Evolutionary conservation across 305 asterid genomes (phyloP), one percentile per base, ranked within the genome.

Genomic region (Fraxinus baroniana): DNA sequence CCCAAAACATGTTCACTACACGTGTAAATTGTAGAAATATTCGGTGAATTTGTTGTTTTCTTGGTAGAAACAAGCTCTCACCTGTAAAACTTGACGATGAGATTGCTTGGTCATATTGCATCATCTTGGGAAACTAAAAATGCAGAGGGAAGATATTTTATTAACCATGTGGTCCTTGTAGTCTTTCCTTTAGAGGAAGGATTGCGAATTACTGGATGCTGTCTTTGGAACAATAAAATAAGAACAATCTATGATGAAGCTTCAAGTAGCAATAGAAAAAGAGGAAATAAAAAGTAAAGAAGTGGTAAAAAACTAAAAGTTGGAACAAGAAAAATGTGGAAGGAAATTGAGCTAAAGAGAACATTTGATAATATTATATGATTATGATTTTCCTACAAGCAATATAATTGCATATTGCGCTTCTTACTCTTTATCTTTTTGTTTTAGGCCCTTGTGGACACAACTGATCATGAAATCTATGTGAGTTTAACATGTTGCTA

Each of bases 391-490:
- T 76, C 81, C 35, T 41, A 30, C 28, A 24, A 71, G 24, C 77
- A 76, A 77, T 73, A 52, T 79, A 72, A 39, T 62, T 74, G 30
- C 80, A 80, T 66, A 37, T 62, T 75, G 26, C 78, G 30, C 36
- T 77, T 30, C 37, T 15, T 46, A 46, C 39, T 24, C 41, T 73
- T 52, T 46, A 22, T 72, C 32, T n/a, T 79, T 76, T 79, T 72
- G 35, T 9, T 83, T 85, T 86, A 96, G 99, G 98, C 99, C 78
- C 89, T 96, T 77, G 86, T 81, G 41, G 97, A 94, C 85, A 87
- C 97, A 76, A 86, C 94, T 32, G 99, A 96, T 90, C 97, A 81
- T 81, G 98, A 96, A 87, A 93, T 96, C 82, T 96, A 92, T 78
- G 87, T 84, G 87, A 91, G 91, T 80, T 89, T 96, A 86, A 91